phyloP scores from a whole-genome alignment of 768 basidiomycete genomes.

The Clitopilus passeckerianus region DNA sequence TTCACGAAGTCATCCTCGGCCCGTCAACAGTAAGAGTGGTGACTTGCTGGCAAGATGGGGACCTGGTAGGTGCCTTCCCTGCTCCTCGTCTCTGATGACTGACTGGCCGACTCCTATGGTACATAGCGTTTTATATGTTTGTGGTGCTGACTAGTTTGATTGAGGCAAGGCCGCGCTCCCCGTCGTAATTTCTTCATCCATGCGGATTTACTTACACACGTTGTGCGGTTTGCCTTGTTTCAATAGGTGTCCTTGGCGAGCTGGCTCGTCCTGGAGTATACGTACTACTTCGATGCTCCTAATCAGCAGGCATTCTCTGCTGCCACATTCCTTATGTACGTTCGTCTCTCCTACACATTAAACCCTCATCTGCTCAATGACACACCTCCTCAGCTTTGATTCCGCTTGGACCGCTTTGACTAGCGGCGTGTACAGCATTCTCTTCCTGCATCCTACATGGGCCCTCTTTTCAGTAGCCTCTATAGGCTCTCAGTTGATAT shows the following conservation, averaged over 20 bases:
- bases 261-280: conserved; percentile 58
- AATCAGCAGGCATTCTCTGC: conserved; percentile 37
- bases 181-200: not conserved
- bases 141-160: conserved; percentile 43
- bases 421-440: conserved; percentile 45
- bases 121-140: conserved; percentile 44
- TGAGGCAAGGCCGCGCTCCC: conserved; percentile 29
- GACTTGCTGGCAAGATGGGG: conserved; percentile 43
- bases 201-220: not conserved
- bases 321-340: conserved; percentile 45
- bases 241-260: conserved; percentile 43
- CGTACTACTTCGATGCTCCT: conserved; percentile 47
- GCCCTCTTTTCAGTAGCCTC: conserved; percentile 49
- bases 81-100: not conserved
- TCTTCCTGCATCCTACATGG: conserved; percentile 58
- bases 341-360: not conserved
- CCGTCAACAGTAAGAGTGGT: conserved; percentile 46
- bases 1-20: conserved; percentile 37
- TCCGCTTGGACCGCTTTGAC: conserved; percentile 59
- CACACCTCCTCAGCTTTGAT: conserved; percentile 35
- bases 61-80: conserved; percentile 35
- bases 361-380: not conserved
- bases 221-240: not conserved
- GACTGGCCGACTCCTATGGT: not conserved
- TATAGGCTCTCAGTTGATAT: conserved; percentile 54